Conservation (phyloP, 495 filamentous ascomycete species). For the Chaetomium cochliodes region DNA sequence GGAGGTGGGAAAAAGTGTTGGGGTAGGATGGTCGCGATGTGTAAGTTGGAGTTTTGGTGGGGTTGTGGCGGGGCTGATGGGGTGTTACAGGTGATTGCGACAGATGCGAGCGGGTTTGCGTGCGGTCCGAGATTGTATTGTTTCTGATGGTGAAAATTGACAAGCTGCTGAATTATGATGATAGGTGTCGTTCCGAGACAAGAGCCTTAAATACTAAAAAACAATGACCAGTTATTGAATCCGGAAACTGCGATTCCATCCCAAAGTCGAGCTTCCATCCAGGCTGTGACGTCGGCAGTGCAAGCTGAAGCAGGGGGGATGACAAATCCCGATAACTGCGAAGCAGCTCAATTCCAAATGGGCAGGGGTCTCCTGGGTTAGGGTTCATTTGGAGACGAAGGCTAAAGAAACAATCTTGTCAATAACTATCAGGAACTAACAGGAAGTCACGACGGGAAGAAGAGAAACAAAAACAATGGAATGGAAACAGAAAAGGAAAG, state of each 20-base stretch:
- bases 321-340: too few relatives aligned
- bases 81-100: background rate
- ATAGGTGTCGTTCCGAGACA: background rate
- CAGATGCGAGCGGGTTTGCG: background rate
- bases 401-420: too few relatives aligned
- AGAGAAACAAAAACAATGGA: too few relatives aligned
- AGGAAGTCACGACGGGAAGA: too few relatives aligned
- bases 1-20: background rate
- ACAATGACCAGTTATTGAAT: background rate
- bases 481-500: too few relatives aligned
- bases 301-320: too few relatives aligned
- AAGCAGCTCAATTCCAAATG: too few relatives aligned
- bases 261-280: background rate
- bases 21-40: conserved; percentile 1
- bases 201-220: background rate
- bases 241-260: background rate
- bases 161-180: too few relatives aligned
- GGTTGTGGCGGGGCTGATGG: background rate
- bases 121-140: background rate
- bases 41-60: background rate
- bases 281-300: background rate
- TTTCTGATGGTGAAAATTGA: background rate
- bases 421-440: too few relatives aligned
- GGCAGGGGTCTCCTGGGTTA: too few relatives aligned
- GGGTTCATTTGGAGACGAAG: too few relatives aligned